Conservation (phyloP, 176 grass and related monocot species). For the Aegilops speltoides region DNA sequence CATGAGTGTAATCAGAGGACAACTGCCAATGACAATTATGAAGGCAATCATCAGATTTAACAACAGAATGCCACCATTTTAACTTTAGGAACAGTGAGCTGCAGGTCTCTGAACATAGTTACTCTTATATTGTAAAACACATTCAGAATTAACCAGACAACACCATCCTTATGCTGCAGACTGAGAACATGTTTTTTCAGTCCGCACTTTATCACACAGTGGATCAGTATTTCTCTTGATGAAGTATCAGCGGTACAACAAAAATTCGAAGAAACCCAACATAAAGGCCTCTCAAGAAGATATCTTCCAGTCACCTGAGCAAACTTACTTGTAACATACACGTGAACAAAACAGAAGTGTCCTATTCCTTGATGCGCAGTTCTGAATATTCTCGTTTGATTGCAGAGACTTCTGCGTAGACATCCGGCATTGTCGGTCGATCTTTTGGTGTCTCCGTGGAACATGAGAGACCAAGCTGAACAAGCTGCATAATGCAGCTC, state of each 20-base stretch:
- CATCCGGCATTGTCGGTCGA: constrained; percentile 33
- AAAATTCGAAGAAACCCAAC: neutral
- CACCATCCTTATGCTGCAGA: neutral
- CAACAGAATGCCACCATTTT: neutral
- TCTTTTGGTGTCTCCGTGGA: constrained; percentile 29
- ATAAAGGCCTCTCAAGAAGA: neutral
- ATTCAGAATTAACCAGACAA: neutral
- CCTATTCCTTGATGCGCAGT: neutral
- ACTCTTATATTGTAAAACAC: neutral
- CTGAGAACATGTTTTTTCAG: neutral
- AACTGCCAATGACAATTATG: neutral
- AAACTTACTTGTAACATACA: neutral
- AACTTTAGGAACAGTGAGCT: neutral
- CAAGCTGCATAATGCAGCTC: neutral
- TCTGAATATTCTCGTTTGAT: constrained; percentile 16
- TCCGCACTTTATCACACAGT: neutral
- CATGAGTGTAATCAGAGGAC: neutral
- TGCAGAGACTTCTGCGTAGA: constrained; percentile 13
- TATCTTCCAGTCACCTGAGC: neutral
- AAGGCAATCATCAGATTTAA: neutral
- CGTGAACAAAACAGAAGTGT: neutral
- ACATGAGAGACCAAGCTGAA: constrained; percentile 37
- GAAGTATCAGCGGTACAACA: neutral
- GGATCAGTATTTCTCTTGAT: neutral
- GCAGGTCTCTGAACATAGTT: neutral